Conservation (phyloP, 345 rosid species). For the Eucalyptus paniculata region DNA sequence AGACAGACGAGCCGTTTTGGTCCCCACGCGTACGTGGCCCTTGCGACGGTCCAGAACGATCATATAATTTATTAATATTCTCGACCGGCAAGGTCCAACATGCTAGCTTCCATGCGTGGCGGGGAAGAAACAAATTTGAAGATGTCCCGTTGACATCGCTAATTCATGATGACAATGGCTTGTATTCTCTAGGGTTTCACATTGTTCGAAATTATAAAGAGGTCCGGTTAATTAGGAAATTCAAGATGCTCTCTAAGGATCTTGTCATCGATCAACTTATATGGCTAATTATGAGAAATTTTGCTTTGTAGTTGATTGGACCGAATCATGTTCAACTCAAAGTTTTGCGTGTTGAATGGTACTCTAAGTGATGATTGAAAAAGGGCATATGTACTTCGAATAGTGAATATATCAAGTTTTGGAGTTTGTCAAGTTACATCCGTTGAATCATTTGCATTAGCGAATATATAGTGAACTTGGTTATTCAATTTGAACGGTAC, state of each 20-base stretch:
- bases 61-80: background rate
- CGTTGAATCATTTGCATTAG: background rate
- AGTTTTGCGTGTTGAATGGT: background rate
- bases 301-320: background rate
- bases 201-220: background rate
- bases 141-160: background rate
- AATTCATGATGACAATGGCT: background rate
- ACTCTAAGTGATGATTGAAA: background rate
- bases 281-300: background rate
- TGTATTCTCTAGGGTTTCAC: background rate
- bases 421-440: background rate
- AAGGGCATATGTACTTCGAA: background rate
- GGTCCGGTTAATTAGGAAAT: background rate
- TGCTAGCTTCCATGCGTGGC: background rate
- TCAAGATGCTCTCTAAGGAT: background rate
- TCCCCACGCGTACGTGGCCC: background rate
- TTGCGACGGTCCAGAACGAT: background rate
- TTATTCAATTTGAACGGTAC: background rate
- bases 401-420: background rate
- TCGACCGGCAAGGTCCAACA: background rate
- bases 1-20: background rate
- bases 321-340: rapidly evolving
- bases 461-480: background rate
- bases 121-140: background rate
- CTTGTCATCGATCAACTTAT: background rate